Conservation (phyloP, 2,329 filamentous ascomycete species). For the Penicillium sp. region DNA sequence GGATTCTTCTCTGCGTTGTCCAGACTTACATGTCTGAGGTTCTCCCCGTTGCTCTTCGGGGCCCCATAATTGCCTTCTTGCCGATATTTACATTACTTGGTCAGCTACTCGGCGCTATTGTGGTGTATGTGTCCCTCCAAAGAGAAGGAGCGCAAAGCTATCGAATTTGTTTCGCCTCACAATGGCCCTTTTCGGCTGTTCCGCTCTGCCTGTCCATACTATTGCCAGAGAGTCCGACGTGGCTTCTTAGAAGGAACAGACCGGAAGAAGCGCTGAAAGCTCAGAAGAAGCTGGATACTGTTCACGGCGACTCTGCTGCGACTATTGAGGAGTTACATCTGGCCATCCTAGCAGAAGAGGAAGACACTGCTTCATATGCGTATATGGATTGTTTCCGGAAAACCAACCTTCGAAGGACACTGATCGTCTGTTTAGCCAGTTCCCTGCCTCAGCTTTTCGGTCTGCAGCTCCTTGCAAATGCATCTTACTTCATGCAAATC, state of each 20-base stretch:
- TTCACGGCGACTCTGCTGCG: not conserved
- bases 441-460: constrained; percentile 46
- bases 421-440: constrained; percentile 37
- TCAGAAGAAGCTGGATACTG: constrained; percentile 12
- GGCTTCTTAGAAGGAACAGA: constrained; percentile 44
- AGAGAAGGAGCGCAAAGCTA: constrained; percentile 10
- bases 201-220: constrained; percentile 45
- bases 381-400: constrained; percentile 33
- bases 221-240: constrained; percentile 53
- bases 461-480: constrained; percentile 42
- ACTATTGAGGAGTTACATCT: constrained; percentile 11
- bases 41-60: constrained; percentile 45
- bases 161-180: constrained; percentile 43
- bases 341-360: constrained; percentile 40
- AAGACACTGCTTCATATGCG: constrained; percentile 30
- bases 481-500: constrained; percentile 37
- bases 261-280: constrained; percentile 29
- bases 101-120: constrained; percentile 43
- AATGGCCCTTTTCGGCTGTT: constrained; percentile 48
- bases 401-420: constrained; percentile 19
- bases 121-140: constrained; percentile 33
- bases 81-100: constrained; percentile 51
- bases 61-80: constrained; percentile 49
- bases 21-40: constrained; percentile 54
- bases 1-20: constrained; percentile 43